Percentiles rank a stretch among this genome's conserved stretches.
phyloP scores from a whole-genome alignment of 2,329 filamentous ascomycete species.

The Cryphonectria radicalis region DNA sequence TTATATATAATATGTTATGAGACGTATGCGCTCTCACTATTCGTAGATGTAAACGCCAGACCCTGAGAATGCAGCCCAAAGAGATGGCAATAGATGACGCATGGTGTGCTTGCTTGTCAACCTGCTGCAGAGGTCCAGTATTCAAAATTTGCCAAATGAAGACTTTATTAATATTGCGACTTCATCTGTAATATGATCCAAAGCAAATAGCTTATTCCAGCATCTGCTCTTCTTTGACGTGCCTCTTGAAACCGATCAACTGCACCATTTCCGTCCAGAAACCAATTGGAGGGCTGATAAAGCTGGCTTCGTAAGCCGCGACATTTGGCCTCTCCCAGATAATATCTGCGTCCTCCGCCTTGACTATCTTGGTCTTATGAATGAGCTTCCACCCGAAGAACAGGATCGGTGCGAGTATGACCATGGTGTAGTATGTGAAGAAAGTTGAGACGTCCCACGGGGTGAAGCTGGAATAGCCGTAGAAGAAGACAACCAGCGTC shows the following conservation, averaged over 20 bases:
- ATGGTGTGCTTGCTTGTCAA: too few relatives aligned
- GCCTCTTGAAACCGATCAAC: constrained; percentile 25
- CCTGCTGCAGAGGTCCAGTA: too few relatives aligned
- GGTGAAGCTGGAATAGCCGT: constrained; percentile 54
- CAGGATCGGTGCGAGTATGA: constrained; percentile 56
- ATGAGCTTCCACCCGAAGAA: constrained; percentile 69
- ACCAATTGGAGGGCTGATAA: constrained; percentile 20
- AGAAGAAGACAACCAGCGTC: constrained; percentile 50
- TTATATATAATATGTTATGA: too few relatives aligned
- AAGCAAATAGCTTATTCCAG: not conserved
- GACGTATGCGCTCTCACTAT: too few relatives aligned
- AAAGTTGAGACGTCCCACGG: constrained; percentile 38
- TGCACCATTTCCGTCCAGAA: constrained; percentile 29
- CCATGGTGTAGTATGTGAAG: constrained; percentile 59
- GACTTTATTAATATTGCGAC: not conserved
- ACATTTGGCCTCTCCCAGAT: constrained; percentile 64
- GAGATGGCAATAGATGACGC: too few relatives aligned
- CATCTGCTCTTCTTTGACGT: constrained; percentile 24
- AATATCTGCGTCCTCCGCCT: constrained; percentile 60
- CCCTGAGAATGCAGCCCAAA: too few relatives aligned
- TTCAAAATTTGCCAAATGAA: not conserved
- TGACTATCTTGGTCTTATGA: constrained; percentile 60
- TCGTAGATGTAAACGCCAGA: not conserved
- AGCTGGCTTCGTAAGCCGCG: constrained; percentile 47
- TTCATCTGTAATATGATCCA: not conserved